phyloP scores from a whole-genome alignment of 495 filamentous ascomycete genomes.

The Penicillium soppii region DNA sequence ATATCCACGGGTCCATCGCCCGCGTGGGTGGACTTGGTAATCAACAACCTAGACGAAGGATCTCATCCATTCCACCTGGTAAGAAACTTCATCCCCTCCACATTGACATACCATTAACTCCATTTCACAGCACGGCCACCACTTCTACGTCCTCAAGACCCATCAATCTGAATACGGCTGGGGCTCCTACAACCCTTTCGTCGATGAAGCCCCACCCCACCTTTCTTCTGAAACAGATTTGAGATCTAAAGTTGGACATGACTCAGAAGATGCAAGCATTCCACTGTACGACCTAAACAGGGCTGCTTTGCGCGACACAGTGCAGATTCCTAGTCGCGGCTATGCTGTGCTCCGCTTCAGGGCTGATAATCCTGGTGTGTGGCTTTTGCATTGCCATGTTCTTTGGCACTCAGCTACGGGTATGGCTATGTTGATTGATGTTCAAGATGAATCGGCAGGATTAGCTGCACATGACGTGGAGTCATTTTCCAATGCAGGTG shows the following conservation, averaged over 20 bases:
- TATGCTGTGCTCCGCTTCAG: conserved; percentile 65
- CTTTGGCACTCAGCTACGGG: conserved; percentile 60
- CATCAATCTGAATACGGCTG: conserved; percentile 32
- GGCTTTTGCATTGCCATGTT: conserved; percentile 63
- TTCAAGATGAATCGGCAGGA: conserved; percentile 22
- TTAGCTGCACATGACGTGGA: conserved; percentile 12
- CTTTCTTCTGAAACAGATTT: background rate
- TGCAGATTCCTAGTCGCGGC: conserved; percentile 55
- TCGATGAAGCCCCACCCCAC: conserved; percentile 30
- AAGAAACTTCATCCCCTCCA: conserved; percentile 1
- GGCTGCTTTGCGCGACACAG: conserved; percentile 51
- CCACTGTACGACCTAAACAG: conserved; percentile 28
- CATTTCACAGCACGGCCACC: conserved; percentile 69
- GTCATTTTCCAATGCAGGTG: too few relatives aligned
- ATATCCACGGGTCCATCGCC: conserved; percentile 25
- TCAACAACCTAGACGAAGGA: conserved; percentile 53
- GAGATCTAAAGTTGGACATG: background rate
- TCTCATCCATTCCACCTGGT: conserved; percentile 54
- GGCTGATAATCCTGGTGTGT: conserved; percentile 64
- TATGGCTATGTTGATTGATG: conserved; percentile 44
- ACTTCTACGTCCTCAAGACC: conserved; percentile 70
- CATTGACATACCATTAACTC: conserved; percentile 19
- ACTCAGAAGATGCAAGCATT: background rate
- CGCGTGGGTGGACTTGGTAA: conserved; percentile 47
- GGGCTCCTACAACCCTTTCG: conserved; percentile 48